phyloP scores from a whole-genome alignment of 2,329 filamentous ascomycete genomes.

The Fusarium foetens region DNA sequence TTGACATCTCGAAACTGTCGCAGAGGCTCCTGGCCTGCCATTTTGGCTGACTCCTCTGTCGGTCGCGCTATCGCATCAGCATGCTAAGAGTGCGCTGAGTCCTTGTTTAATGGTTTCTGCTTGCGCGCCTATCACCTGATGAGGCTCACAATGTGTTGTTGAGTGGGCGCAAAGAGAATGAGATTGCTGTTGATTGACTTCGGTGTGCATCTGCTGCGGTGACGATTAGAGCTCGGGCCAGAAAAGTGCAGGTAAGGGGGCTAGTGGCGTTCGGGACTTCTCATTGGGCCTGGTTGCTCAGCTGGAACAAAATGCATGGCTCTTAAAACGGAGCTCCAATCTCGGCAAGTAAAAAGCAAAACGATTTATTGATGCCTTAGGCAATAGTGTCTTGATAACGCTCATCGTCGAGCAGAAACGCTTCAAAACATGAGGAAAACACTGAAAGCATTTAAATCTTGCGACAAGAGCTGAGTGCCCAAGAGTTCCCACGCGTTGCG shows the following conservation, averaged over 20 bases:
- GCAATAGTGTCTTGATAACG: neutral
- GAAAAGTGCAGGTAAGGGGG: neutral
- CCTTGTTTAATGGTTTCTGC: fast-evolving
- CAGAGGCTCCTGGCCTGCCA: constrained; percentile 3
- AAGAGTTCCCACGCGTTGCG: neutral
- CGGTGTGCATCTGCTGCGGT: neutral
- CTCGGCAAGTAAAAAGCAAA: neutral
- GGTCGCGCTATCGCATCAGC: neutral
- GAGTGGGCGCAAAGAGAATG: neutral
- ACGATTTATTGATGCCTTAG: neutral
- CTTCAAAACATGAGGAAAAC: neutral
- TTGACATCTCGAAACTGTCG: constrained; percentile 9
- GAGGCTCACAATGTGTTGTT: neutral
- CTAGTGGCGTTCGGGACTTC: neutral
- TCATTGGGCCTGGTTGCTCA: neutral
- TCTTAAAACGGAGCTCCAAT: neutral
- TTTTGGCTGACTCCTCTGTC: neutral
- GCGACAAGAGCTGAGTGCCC: neutral
- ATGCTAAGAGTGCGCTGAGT: neutral
- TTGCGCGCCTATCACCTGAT: neutral
- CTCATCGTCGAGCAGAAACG: neutral
- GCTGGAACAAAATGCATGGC: neutral
- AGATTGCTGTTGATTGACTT: neutral
- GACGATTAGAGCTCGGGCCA: neutral
- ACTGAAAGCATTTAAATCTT: neutral